phyloP scores from a whole-genome alignment of 192 early-diverging fungal species.

The Podila minutissima region DNA sequence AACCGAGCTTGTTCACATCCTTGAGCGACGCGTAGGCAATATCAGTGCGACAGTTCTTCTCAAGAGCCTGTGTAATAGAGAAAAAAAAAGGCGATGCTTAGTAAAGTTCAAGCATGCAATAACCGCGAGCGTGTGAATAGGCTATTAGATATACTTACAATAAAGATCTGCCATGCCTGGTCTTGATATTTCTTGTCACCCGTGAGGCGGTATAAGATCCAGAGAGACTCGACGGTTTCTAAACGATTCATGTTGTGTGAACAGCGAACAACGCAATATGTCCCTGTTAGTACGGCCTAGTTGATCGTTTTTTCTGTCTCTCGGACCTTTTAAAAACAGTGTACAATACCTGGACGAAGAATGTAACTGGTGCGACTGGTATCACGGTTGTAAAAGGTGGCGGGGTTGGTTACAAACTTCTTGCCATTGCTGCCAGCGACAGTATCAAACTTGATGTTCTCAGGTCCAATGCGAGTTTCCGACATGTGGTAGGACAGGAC shows the following conservation, averaged over 20 bases:
- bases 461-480: conserved; percentile 63
- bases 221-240: conserved; percentile 80
- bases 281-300: too few species aligned
- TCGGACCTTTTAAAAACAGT: not conserved
- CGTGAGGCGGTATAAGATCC: conserved; percentile 78
- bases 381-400: conserved; percentile 19
- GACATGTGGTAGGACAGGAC: conserved; percentile 57
- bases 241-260: not conserved
- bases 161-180: conserved; percentile 75
- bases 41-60: conserved; percentile 56
- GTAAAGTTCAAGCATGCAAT: too few species aligned
- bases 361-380: conserved; percentile 41
- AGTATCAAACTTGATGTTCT: conserved; percentile 50
- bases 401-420: conserved; percentile 1
- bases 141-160: conserved; percentile 18
- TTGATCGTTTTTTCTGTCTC: not conserved
- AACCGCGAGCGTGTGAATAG: too few species aligned
- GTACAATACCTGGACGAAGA: conserved; percentile 59
- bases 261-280: too few species aligned
- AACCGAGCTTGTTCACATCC: conserved; percentile 40
- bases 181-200: conserved; percentile 72
- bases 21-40: conserved; percentile 61
- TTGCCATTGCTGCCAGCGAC: not conserved
- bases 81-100: too few species aligned
- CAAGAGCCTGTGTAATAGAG: conserved; percentile 38